phyloP scores from a whole-genome alignment of 768 basidiomycete species.

The Naganishia antarctica region DNA sequence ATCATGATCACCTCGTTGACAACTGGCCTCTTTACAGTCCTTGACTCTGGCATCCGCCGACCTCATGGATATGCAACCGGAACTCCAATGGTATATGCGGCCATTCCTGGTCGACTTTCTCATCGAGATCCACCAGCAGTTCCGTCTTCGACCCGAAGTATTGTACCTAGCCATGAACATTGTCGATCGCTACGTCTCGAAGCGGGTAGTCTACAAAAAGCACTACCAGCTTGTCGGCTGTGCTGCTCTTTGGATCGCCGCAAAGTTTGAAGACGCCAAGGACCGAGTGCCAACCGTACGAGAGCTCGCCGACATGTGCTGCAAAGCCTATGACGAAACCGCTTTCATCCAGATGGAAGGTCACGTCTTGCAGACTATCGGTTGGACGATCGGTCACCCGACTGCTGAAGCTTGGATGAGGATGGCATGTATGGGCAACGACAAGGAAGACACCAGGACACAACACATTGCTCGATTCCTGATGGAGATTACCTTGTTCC shows the following conservation, averaged over 20 bases:
- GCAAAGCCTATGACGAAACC: slow-evolving; percentile 90
- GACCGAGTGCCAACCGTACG: slow-evolving; percentile 94
- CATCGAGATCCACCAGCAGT: slow-evolving; percentile 96
- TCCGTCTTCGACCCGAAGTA: slow-evolving; percentile 95
- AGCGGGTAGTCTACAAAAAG: slow-evolving; percentile 96
- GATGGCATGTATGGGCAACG: slow-evolving; percentile 50
- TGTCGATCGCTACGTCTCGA: slow-evolving; percentile 97
- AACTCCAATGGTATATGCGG: slow-evolving; percentile 99
- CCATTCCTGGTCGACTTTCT: slow-evolving; percentile 97
- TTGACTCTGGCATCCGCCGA: slow-evolving; percentile 81
- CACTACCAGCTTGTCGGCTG: slow-evolving; percentile 99
- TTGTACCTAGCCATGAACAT: slow-evolving; percentile 98
- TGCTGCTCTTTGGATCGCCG: slow-evolving; percentile 96
- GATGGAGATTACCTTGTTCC: slow-evolving; percentile 99
- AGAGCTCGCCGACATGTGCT: slow-evolving; percentile 91
- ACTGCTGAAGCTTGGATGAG: slow-evolving; percentile 98
- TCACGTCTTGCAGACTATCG: slow-evolving; percentile 90
- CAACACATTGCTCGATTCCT: slow-evolving; percentile 94
- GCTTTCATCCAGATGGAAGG: slow-evolving; percentile 98
- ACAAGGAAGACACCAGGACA: slow-evolving; percentile 80
- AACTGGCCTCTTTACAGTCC: slow-evolving; percentile 16
- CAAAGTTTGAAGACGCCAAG: slow-evolving; percentile 98
- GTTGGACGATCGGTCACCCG: slow-evolving; percentile 94
- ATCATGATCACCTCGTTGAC: not conserved
- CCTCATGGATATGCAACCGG: slow-evolving; percentile 98